phyloP scores from a whole-genome alignment of 2,329 filamentous ascomycete genomes.

The Sporothrix brunneoviolacea region DNA sequence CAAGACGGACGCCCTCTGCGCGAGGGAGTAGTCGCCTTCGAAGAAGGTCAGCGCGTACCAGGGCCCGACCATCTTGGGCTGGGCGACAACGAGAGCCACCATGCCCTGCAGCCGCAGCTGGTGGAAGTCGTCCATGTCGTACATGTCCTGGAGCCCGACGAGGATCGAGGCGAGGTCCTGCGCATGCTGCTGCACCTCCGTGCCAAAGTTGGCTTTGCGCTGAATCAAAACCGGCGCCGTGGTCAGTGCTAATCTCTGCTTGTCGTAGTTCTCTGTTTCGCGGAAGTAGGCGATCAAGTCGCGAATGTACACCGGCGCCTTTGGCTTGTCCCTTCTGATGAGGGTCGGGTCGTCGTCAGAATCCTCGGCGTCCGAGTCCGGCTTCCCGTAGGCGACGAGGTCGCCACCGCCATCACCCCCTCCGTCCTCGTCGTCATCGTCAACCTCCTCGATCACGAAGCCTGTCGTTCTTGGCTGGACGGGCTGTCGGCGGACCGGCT shows the following conservation, averaged over 20 bases:
- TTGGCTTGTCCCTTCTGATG: constrained; percentile 74
- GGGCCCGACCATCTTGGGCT: constrained; percentile 69
- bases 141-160: constrained; percentile 77
- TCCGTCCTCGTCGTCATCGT: constrained; percentile 53
- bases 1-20: constrained; percentile 75
- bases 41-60: constrained; percentile 86
- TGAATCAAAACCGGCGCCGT: constrained; percentile 77
- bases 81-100: constrained; percentile 70
- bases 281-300: constrained; percentile 74
- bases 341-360: constrained; percentile 89
- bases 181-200: constrained; percentile 77
- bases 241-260: constrained; percentile 69
- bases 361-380: constrained; percentile 81
- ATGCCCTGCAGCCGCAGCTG: constrained; percentile 71
- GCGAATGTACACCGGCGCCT: constrained; percentile 82
- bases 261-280: constrained; percentile 77
- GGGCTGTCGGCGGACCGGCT: background rate
- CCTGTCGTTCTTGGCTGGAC: constrained; percentile 24
- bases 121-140: constrained; percentile 71
- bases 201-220: constrained; percentile 80
- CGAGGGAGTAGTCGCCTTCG: constrained; percentile 82
- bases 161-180: constrained; percentile 73
- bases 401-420: constrained; percentile 58
- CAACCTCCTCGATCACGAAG: constrained; percentile 60
- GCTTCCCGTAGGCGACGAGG: constrained; percentile 73